Base-by-base conservation (phyloP, 2,329 filamentous ascomycete species). In the Teratosphaeria nubilosa region DNA sequence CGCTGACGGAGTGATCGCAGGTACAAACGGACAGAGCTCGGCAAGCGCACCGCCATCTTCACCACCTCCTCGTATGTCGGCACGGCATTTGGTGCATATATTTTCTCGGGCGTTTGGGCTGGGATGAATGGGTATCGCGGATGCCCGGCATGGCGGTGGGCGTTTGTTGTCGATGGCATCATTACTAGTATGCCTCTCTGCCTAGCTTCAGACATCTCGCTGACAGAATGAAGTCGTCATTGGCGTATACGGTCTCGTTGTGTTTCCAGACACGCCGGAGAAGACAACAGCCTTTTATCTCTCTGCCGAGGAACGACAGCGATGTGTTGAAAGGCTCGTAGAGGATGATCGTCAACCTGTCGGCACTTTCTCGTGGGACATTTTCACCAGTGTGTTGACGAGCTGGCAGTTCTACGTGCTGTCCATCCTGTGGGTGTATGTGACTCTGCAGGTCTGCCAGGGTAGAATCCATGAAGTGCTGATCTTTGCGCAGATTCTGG, bases 351-450 rank as follows among this genome's bases (percentile, higher is more conserved):
- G 59, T 5, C 51, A 54, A 27, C 59, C 59, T 3, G 52, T 56
- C 10, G 59, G 59, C 20, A 51, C n/a, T 7, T 61, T 53, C 53
- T 59, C 57, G 5, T 59, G 59, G 59, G 53, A 55, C 48, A 11
- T 61, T 1, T 34, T 56, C 24, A 37, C 50, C 1, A 24, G 57
- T 27, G 59, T 61, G 22, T 54, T 61, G 20, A 32, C 16, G 10
- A 57, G 54, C n/a, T 61, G 59, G 59, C 59, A 61, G 30, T 59
- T 61, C 51, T 61, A 61, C 37, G 16, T 61, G 14, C 45, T 61
- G 37, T 59, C 59, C 0, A 32, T 61, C 1, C 59, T 61, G 5
- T 61, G 59, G 59, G 55, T 37, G 34, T 37, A 37, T 37, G 34
- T 16, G 34, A 6, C 27, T 27, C 27, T 27, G 27, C 27, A 37